Base-by-base conservation (phyloP, 1,284 basidiomycete species). In the Mycosarcoma maydis region DNA sequence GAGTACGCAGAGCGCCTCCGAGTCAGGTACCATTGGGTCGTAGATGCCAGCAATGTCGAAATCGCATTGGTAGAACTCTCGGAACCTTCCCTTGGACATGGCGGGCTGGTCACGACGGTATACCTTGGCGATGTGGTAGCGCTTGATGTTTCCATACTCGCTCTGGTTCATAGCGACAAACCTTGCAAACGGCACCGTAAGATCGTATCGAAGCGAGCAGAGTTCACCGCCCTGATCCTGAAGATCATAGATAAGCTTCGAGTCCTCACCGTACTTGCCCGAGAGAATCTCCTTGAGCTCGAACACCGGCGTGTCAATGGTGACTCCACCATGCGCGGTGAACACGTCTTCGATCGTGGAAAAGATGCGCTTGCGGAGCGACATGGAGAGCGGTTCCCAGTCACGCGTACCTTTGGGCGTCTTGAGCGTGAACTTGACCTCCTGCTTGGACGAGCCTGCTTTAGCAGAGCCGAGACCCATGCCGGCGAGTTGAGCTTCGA, bases 191-290 rank as follows among this genome's bases (percentile, higher is more conserved):
- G 95, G 95, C 17, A 98, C 64, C 14, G 95, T 98, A 77, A 98
- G 89, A 82, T 99, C 95, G 81, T 98, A 99, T 55, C 95, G 86
- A 72, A 99, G 84, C 19, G 92, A 92, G 69, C 97, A 90, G 75
- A 98, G 88, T 83, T 99, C 96, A 22, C 96, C 95, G n/a, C 95
- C 96, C 83, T 98, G 96, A 83, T 98, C 96, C 85, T 90, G 89
- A 49, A 99, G 87, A 83, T 98, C 95, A 83, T 97, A 98, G 75
- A 98, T 98, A 76, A 98, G 89, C 84, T 99, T 98, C 43, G 90
- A 88, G 83, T 98, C 95, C 84, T 98, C 96, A 55, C 83, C 82
- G 37, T 82, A 80, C 84, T 98, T 98, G 68, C 93, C 95, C 0
- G 92, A 88, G 41, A 98, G 85, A 66, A 98, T 90, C 80, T 98